A percentile compares a stretch with the other conserved stretches of the same genome.
Evolutionary conservation across 2,329 filamentous ascomycete species (phyloP).

Genomic region (Xylaria sp.): DNA sequence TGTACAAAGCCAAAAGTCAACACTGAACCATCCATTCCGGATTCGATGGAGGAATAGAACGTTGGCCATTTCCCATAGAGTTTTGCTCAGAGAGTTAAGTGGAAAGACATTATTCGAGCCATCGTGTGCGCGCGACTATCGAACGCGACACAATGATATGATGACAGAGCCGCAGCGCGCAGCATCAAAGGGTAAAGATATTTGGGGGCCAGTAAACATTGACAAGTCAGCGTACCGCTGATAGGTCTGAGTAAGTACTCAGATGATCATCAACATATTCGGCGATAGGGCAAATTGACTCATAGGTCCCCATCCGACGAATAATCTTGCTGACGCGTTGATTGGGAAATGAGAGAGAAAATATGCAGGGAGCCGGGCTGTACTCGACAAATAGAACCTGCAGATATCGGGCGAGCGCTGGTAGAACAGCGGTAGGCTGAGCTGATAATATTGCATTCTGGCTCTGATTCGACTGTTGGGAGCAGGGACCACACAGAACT

Average conservation of each 20-base stretch:
- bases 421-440: slow-evolving; percentile 10
- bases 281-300: background rate
- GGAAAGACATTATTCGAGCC: background rate
- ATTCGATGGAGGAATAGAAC: slow-evolving; percentile 1
- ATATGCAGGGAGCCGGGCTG: background rate
- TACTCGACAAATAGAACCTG: slow-evolving; percentile 1
- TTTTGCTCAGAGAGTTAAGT: background rate
- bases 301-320: background rate
- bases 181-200: background rate
- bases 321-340: background rate
- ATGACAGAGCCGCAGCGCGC: background rate
- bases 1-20: slow-evolving; percentile 30
- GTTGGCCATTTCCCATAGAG: slow-evolving; percentile 6
- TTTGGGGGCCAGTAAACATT: slow-evolving; percentile 3
- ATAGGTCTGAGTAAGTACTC: slow-evolving; percentile 3
- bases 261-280: background rate
- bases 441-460: background rate
- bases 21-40: slow-evolving; percentile 4
- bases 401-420: background rate
- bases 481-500: background rate
- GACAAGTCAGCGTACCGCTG: background rate
- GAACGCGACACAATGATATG: background rate
- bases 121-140: background rate
- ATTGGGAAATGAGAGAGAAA: background rate
- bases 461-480: background rate